Conservation (phyloP, 805 yeast species). For the Cyberlindnera japonica region DNA sequence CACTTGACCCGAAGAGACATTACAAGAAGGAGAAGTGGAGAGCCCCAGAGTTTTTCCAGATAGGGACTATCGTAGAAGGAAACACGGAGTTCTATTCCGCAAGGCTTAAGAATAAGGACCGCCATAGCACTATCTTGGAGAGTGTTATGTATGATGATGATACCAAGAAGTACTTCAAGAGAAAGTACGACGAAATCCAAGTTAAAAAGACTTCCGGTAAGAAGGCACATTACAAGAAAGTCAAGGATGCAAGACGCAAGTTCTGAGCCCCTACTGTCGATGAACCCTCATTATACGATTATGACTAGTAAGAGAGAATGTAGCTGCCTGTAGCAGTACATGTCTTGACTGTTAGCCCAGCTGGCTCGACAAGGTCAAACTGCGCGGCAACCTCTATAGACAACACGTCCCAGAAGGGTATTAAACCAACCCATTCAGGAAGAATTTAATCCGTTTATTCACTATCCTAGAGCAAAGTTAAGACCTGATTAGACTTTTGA, state of each 20-base stretch:
- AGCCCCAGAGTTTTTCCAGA: conserved; percentile 75
- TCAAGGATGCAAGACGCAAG: conserved; percentile 56
- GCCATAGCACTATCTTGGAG: conserved; percentile 76
- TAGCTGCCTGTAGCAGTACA: too few relatives aligned
- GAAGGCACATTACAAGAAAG: conserved; percentile 59
- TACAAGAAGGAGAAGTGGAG: conserved; percentile 84
- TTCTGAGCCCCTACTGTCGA: too few relatives aligned
- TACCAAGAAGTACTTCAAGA: conserved; percentile 73
- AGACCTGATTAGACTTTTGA: neutral
- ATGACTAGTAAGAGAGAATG: too few relatives aligned
- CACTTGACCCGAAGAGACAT: conserved; percentile 92
- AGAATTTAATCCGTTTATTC: too few relatives aligned
- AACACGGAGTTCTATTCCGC: conserved; percentile 71
- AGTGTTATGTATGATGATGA: conserved; percentile 75
- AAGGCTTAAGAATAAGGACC: conserved; percentile 62
- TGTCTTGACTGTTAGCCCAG: too few relatives aligned
- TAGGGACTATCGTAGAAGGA: conserved; percentile 85
- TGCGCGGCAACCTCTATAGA: too few relatives aligned
- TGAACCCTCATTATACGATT: too few relatives aligned
- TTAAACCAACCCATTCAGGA: too few relatives aligned
- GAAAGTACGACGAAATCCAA: conserved; percentile 81
- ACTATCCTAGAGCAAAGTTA: too few relatives aligned
- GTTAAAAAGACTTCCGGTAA: conserved; percentile 58
- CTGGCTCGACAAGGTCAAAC: too few relatives aligned
- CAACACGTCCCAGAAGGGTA: too few relatives aligned